Evolutionary conservation across 2,329 filamentous ascomycete genomes (phyloP), one percentile per base, ranked within the genome.

Genomic region (Hypocreales sp.): DNA sequence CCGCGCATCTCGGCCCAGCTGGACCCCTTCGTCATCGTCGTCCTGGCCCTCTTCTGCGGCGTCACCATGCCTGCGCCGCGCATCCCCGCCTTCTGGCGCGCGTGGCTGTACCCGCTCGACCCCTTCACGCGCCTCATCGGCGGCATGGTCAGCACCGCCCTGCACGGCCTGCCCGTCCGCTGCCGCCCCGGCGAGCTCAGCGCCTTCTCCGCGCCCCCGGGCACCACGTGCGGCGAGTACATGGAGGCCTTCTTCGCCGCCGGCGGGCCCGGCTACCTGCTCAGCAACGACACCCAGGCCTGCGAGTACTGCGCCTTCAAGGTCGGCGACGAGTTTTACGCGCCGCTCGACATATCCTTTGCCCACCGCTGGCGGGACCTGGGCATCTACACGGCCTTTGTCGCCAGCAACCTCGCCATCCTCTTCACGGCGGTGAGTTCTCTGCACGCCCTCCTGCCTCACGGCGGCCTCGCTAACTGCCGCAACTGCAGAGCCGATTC

Each of bases 241-340:
- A 83, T 86, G 75, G 37, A 51, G 22, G 40, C 60, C 2, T 92
- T 81, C 55, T 84, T 90, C 44, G 55, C 58, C 4, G 42, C 41
- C 4, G 75, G 79, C n/a, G 78, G 75, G 0, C 45, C 67, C 0
- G 83, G 83, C 0, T 92, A 92, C 40, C 47, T 92, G 3, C 60
- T 69, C 20, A 58, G 72, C 40, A 76, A 79, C 37, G 58, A 61
- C 2, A 66, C 78, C 0, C 65, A 56, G 25, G 53, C 61, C 14
- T 92, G 84, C 55, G 58, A 77, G 42, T 92, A 92, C 55, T 93
- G 84, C 45, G 79, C 82, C 1, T 92, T 72, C 55, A 73, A 67
- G 35, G 56, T 80, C 9, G 84, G 83, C 17, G 79, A 92, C 37
- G 63, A 92, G 54, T 92, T 87, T 44, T 92, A 80, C 45, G 45